Evolutionary conservation across 2,329 filamentous ascomycete genomes (phyloP), one percentile per base, ranked within the genome.

Genomic region (Uncinocarpus reesii): DNA sequence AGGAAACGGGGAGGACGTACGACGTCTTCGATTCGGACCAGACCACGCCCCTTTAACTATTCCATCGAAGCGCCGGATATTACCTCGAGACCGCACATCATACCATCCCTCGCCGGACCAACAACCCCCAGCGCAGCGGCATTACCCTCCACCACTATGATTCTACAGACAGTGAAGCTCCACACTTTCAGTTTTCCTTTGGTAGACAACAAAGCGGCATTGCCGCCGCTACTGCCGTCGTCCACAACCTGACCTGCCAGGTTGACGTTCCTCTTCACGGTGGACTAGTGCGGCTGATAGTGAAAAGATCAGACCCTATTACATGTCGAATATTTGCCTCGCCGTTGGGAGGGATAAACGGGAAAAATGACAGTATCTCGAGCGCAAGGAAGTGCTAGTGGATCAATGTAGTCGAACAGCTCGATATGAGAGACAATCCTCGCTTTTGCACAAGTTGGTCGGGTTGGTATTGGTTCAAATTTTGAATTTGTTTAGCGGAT

Each of bases 221-320:
- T 3, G 28, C 46, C 6, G 48, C 54, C 28, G 49, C 36, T 1
- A 53, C 47, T 2, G 46, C 42, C 7, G 51, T 18, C 13, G 52
- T 53, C 40, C 53, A 55, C 45, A 47, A 34, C n/a, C 46, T 54
- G 10, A 52, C 52, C 5, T 55, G 50, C 38, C 52, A 51, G 21
- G 48, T 55, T 13, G 53, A 52, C 20, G 32, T 54, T 38, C 42
- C 37, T 8, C 28, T 54, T 2, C 42, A 41, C 21, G 36, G 29
- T 13, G 42, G 38, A 5, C 32, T 40, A 18, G 38, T 37, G 11
- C 21, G 43, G 4, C 37, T 51, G 7, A 45, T 28, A n/a, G 54
- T 54, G 53, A 52, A 52, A 34, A 45, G 52, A 6, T 40, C 49
- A 4, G 52, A 55, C 26, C 44, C 46, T 2, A 35, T 55, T 20